phyloP scores from a whole-genome alignment of 2,329 filamentous ascomycete species.

The Colletotrichum tofieldiae region DNA sequence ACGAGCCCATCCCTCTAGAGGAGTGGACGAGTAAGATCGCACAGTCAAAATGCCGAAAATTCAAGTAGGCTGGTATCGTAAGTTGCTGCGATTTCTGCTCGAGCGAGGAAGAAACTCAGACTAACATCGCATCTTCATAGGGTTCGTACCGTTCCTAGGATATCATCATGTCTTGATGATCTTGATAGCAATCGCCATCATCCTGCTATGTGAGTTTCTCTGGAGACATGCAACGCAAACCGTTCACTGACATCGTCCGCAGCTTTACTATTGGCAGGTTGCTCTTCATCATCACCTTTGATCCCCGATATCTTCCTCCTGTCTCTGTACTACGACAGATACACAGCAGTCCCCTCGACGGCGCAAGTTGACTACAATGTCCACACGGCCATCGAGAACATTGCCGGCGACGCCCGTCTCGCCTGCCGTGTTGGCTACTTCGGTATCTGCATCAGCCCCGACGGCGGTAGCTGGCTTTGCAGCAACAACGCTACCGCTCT shows the following conservation, averaged over 20 bases:
- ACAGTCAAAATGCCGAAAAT: slow-evolving; percentile 54
- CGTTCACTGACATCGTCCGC: slow-evolving; percentile 29
- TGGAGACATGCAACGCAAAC: neutral
- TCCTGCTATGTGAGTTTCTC: slow-evolving; percentile 85
- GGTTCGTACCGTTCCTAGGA: slow-evolving; percentile 78
- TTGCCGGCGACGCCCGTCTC: slow-evolving; percentile 86
- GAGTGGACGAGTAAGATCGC: slow-evolving; percentile 26
- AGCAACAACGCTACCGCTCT: slow-evolving; percentile 97
- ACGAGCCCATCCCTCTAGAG: slow-evolving; percentile 37
- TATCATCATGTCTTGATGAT: slow-evolving; percentile 97
- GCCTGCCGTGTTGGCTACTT: slow-evolving; percentile 98
- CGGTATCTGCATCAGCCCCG: slow-evolving; percentile 94
- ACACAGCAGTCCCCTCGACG: slow-evolving; percentile 85
- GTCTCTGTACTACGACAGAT: slow-evolving; percentile 95
- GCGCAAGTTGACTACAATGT: slow-evolving; percentile 93
- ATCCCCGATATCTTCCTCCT: slow-evolving; percentile 98
- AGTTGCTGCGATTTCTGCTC: slow-evolving; percentile 48
- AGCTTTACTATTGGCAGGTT: slow-evolving; percentile 95
- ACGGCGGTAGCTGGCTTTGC: slow-evolving; percentile 93
- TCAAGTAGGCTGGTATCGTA: slow-evolving; percentile 66
- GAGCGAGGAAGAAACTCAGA: neutral
- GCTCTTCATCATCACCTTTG: slow-evolving; percentile 94
- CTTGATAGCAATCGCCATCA: slow-evolving; percentile 92
- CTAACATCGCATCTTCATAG: slow-evolving; percentile 53
- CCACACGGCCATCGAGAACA: slow-evolving; percentile 87